A percentile compares a stretch with the other conserved stretches of the same genome.
Evolutionary conservation across 495 filamentous ascomycete species (phyloP).

Genomic region (Halenospora varia): DNA sequence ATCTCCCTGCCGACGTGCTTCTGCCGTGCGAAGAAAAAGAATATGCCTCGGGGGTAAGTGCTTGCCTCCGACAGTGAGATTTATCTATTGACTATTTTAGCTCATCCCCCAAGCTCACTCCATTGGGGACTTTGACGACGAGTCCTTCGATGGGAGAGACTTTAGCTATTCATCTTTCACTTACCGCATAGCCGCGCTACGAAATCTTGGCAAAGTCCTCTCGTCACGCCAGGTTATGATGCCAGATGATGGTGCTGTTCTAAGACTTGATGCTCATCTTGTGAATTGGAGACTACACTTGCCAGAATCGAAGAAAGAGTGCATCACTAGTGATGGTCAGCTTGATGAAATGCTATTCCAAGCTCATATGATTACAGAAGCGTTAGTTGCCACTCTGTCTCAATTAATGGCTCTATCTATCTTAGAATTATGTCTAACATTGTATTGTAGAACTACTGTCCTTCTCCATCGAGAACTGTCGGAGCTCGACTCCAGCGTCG

Average conservation of each 20-base stretch:
- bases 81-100: constrained; percentile 33
- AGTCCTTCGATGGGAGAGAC: constrained; percentile 57
- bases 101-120: constrained; percentile 56
- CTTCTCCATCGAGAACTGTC: constrained; percentile 70
- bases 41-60: constrained; percentile 59
- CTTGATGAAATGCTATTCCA: constrained; percentile 92
- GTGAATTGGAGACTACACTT: constrained; percentile 82
- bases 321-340: constrained; percentile 61
- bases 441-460: constrained; percentile 44
- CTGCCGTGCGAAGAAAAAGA: constrained; percentile 78
- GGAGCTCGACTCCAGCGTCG: constrained; percentile 50
- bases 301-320: constrained; percentile 67
- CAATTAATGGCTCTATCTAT: too few relatives aligned
- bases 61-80: background rate
- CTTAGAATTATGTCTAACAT: constrained; percentile 1
- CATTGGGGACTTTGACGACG: constrained; percentile 67
- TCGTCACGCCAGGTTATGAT: constrained; percentile 42
- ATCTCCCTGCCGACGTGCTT: constrained; percentile 52
- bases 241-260: constrained; percentile 40
- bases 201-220: constrained; percentile 74
- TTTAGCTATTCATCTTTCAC: constrained; percentile 73
- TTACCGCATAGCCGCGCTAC: constrained; percentile 70
- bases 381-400: constrained; percentile 41
- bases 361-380: constrained; percentile 77
- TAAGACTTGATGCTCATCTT: constrained; percentile 67